A percentile compares a stretch with the other conserved stretches of the same genome.
Conservation (phyloP, 371 early-diverging fungal species). For the Mycotypha africana region DNA sequence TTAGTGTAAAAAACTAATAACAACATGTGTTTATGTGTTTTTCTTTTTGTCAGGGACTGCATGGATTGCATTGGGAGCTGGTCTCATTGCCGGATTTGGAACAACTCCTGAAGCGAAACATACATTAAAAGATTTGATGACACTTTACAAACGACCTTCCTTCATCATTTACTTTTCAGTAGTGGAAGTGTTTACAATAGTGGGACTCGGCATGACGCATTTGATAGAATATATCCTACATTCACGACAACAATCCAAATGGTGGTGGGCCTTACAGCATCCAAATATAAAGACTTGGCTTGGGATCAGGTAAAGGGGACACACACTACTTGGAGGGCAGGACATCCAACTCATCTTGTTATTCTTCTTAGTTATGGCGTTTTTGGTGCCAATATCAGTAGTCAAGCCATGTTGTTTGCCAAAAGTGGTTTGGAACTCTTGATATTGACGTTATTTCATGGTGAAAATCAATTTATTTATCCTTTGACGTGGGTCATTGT, state of each 20-base stretch:
- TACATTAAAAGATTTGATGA: constrained; percentile 63
- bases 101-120: constrained; percentile 74
- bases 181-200: constrained; percentile 46
- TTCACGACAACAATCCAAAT: no score
- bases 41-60: constrained; percentile 49
- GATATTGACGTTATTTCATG: constrained; percentile 52
- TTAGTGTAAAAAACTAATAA: not conserved
- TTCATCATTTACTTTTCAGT: constrained; percentile 69
- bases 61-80: constrained; percentile 66
- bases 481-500: constrained; percentile 74
- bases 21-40: not conserved
- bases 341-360: not conserved
- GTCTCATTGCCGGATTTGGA: constrained; percentile 72
- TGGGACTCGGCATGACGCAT: constrained; percentile 49
- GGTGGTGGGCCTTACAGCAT: no score
- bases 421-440: constrained; percentile 80
- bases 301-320: constrained; percentile 39
- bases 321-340: not conserved
- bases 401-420: constrained; percentile 76
- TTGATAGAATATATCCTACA: no score
- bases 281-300: constrained; percentile 34
- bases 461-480: constrained; percentile 69
- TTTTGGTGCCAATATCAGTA: constrained; percentile 71
- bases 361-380: constrained; percentile 52
- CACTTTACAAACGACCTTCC: constrained; percentile 66